Conservation (phyloP, 108 stramenopile species). For the Pseudonitzschia multistriata region DNA sequence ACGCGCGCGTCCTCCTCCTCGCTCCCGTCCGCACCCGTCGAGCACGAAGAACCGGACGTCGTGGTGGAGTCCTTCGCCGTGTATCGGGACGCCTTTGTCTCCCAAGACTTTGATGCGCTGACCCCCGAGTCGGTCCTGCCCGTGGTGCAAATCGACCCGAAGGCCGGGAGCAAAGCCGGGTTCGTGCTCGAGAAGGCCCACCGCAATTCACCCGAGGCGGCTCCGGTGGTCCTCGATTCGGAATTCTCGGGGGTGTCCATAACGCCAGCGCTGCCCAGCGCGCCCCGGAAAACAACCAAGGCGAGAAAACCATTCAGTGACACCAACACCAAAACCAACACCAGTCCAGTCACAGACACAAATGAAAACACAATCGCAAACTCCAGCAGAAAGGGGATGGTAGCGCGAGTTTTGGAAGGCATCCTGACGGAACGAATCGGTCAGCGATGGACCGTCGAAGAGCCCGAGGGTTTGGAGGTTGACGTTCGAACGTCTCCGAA, state of each 20-base stretch:
- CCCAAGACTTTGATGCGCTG: neutral
- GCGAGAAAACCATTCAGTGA: neutral
- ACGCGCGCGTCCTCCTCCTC: neutral
- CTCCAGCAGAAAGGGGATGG: conserved; percentile 2
- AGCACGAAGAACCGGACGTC: conserved; percentile 3
- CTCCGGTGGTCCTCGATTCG: conserved; percentile 11
- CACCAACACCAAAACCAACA: neutral
- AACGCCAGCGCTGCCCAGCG: neutral
- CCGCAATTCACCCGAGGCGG: too few species aligned
- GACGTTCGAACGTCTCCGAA: conserved; percentile 10
- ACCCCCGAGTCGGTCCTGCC: neutral
- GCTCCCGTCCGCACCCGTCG: neutral
- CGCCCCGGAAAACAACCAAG: neutral
- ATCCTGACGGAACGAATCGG: conserved; percentile 18
- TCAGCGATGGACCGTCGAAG: conserved; percentile 16
- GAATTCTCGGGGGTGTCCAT: conserved; percentile 24
- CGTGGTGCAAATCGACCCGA: neutral
- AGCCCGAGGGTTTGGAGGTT: conserved; percentile 22
- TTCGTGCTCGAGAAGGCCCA: neutral
- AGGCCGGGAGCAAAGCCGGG: neutral
- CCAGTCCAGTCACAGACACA: too few species aligned
- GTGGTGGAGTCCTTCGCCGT: neutral
- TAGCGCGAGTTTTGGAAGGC: conserved; percentile 15
- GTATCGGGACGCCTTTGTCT: neutral
- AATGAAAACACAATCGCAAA: neutral